These are phyloP conservation scores for Adansonia grandidieri DNA, from an alignment of 441 rosid genomes.

Conservation along the genomic window DNA sequence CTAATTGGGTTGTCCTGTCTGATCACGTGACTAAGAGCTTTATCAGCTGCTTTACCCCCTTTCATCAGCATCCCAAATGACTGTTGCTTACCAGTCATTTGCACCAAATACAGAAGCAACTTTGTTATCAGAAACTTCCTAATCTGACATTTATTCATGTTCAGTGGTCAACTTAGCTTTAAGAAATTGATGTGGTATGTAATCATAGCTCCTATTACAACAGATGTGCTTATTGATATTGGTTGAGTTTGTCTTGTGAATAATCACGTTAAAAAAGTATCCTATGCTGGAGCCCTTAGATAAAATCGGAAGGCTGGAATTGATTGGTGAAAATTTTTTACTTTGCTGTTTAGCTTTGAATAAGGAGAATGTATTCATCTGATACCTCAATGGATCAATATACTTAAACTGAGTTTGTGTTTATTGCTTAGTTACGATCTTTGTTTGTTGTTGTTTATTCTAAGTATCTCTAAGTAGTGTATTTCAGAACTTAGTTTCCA, in stretches of 20 bases:
- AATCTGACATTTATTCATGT: not conserved
- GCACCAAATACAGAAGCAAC: not conserved
- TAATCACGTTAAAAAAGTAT: constrained; percentile 10
- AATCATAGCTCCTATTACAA: not conserved
- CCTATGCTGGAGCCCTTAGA: not conserved
- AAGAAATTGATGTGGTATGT: not conserved
- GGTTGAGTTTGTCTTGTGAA: not conserved
- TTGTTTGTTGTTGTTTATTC: not conserved
- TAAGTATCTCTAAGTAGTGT: not conserved
- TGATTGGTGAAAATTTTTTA: not conserved
- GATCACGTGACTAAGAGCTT: not conserved
- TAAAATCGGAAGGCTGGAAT: not conserved
- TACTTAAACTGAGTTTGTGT: not conserved
- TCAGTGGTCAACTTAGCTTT: not conserved
- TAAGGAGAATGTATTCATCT: not conserved
- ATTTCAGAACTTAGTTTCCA: not conserved
- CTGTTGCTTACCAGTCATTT: not conserved
- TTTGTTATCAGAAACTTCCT: not conserved
- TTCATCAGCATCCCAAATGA: not conserved
- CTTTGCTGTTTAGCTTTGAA: not conserved
- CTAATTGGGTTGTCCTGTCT: not conserved
- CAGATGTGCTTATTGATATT: not conserved
- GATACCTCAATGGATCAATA: not conserved
- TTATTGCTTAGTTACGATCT: not conserved
- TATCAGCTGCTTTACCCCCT: not conserved